phyloP scores from a whole-genome alignment of 2,329 filamentous ascomycete genomes.

The Sporothrix inflata region DNA sequence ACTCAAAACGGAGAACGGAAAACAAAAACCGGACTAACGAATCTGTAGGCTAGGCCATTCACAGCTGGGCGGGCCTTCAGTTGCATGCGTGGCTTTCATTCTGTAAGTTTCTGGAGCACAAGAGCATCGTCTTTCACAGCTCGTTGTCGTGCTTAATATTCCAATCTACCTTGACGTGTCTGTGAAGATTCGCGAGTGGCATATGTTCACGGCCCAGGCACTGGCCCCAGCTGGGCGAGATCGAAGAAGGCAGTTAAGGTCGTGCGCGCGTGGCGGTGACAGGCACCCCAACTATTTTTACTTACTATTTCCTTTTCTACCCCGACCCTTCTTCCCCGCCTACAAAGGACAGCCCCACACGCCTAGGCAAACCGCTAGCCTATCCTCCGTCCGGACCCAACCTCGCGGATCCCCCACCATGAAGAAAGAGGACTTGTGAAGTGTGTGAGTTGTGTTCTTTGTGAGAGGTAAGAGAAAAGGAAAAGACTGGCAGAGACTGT shows the following conservation, averaged over 20 bases:
- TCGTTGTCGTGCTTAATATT: not conserved
- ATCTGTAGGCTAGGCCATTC: not conserved
- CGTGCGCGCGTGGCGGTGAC: not conserved
- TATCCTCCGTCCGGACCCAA: conserved; percentile 17
- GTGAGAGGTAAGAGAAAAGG: not conserved
- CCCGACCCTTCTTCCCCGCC: not conserved
- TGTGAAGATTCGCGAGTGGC: not conserved
- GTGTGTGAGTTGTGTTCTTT: not conserved
- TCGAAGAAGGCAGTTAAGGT: not conserved
- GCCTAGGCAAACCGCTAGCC: conserved; percentile 11
- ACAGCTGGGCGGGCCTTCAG: not conserved
- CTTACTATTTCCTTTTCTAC: not conserved
- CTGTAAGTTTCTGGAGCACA: not conserved
- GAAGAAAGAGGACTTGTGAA: not conserved
- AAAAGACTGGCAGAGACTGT: not conserved
- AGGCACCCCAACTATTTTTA: not conserved
- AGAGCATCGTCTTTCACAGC: not conserved
- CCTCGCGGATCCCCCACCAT: conserved; percentile 1
- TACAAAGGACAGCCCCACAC: not conserved
- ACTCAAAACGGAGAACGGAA: not conserved
- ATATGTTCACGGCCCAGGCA: not conserved
- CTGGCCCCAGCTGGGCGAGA: not conserved
- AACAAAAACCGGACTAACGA: conserved; percentile 15
- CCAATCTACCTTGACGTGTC: not conserved
- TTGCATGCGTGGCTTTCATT: no score